Base-by-base conservation (phyloP, 192 early-diverging fungal species). In the Diversispora epigaea region DNA sequence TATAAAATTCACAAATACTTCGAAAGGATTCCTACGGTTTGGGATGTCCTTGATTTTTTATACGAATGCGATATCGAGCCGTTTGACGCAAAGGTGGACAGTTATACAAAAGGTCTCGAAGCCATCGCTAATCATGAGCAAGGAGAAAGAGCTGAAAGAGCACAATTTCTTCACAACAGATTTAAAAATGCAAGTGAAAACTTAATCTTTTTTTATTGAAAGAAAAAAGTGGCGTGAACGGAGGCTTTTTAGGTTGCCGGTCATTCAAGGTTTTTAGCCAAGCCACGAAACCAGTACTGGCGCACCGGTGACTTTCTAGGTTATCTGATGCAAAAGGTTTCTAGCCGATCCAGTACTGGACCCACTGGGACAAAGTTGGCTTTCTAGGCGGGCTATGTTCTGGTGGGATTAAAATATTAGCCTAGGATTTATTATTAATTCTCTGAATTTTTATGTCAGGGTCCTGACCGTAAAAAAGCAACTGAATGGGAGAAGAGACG, bases 281-380 rank as follows among this genome's bases (percentile, higher is more conserved):
- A 73, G 71, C 71, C 40, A 73, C 57, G 57, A 73, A 73, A 73
- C 61, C 63, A 58, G 71, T 73, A 49, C 40, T 71, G 71, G 71
- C 56, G 57, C 57, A 39, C 71, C n/a, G 71, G 25, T 73, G 25
- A 63, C 71, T 52, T 73, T 11, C 61, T n/a, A 15, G 39, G 61
- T 63, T 63, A 63, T 46, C 71, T 62, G 71, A 62, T 50, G 57
- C 47, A 17, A 66, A 73, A 62, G 57, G 57, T 25, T 73, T 7
- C n/a, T 58, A 6, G 17, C 57, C 63, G 71, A 73, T 73, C 71
- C 61, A 58, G 57, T 22, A 73, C 71, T 49, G 46, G 61, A 49
- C 54, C 71, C 45, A 46, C 14, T 54, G 69, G 45, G 17, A 17
- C 64, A 66, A 17, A 66, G 64, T n/a, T 66, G 19, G 44, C 44